Percentiles rank a stretch among this genome's conserved stretches.
phyloP scores from a whole-genome alignment of 352 stramenopile genomes.

The Elongisporangium anandrum region DNA sequence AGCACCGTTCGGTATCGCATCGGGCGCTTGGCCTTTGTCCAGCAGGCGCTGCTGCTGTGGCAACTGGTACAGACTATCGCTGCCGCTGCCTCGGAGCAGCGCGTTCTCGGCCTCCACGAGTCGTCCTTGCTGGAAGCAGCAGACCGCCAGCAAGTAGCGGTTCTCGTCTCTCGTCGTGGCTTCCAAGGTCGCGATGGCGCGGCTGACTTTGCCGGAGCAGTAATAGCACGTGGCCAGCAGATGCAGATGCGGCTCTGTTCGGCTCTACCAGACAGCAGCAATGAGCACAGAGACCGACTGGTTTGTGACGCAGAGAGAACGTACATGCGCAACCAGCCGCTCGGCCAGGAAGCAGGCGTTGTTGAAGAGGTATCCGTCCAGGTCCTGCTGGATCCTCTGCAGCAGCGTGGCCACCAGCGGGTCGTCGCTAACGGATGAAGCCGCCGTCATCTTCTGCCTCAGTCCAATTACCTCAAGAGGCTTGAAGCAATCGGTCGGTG shows the following conservation, averaged over 20 bases:
- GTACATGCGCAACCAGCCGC: conserved; percentile 73
- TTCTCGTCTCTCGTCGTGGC: conserved; percentile 40
- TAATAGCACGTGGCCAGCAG: conserved; percentile 68
- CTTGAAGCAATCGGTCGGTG: neutral
- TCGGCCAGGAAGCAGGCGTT: conserved; percentile 83
- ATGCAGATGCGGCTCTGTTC: conserved; percentile 47
- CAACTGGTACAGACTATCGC: conserved; percentile 8
- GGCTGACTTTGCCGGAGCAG: conserved; percentile 40
- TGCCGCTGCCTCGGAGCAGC: conserved; percentile 52
- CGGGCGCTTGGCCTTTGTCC: conserved; percentile 12
- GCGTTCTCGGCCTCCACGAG: conserved; percentile 89
- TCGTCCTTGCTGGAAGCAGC: conserved; percentile 68
- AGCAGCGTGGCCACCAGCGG: conserved; percentile 45
- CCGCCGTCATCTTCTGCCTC: conserved; percentile 3
- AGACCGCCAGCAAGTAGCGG: conserved; percentile 60
- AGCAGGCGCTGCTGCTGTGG: conserved; percentile 11
- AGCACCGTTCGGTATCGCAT: conserved; percentile 80
- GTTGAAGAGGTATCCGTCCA: conserved; percentile 49
- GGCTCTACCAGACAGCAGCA: conserved; percentile 19
- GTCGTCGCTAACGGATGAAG: conserved; percentile 11
- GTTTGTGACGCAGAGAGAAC: neutral
- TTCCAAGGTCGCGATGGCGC: conserved; percentile 54
- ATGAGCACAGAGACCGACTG: neutral
- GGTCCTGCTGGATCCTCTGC: conserved; percentile 43
- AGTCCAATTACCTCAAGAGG: neutral